Evolutionary conservation across 1,284 basidiomycete species (phyloP), one percentile per base, ranked within the genome.

Genomic region (Boletellus sp.): DNA sequence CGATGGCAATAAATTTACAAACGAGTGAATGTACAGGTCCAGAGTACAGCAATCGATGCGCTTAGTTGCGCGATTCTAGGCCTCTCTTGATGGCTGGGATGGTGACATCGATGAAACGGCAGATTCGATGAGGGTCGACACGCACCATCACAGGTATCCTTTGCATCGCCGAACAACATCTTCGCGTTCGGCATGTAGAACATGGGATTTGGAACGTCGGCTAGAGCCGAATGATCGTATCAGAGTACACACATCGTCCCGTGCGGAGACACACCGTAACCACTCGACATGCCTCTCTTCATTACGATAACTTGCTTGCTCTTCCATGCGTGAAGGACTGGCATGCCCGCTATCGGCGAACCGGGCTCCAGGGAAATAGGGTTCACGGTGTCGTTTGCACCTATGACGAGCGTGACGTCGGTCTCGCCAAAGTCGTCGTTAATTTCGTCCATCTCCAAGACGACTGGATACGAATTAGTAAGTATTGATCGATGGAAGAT

Each of bases 301-400:
- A 93, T 93, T 32, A 93, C 89, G 47, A 93, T 78, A 37, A 91
- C 89, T 63, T 91, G 86, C 68, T 92, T 92, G 67, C 86, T 88
- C 81, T 92, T 91, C 91, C 90, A 93, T 8, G 86, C 90, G 58
- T 91, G 86, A 53, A 93, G 74, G 21, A 93, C 90, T 11, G 90
- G 89, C 90, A 93, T 93, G 38, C 91, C 90, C 15, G 90, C 90
- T 58, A 93, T 93, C 11, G 89, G 76, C 53, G 86, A 90, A 39
- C 88, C 89, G 6, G 86, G 79, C 69, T 93, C 89, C n/a, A 93
- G 75, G 19, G 90, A 88, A 57, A 93, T 91, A 11, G 90, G 90
- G 67, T 93, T 93, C 49, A 92, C 89, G 2, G 91, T 93, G 66
- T 93, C 90, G 60, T 93, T 93, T n/a, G 90, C 90, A 42, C 90